phyloP scores from a whole-genome alignment of 176 grass and related monocot species.

The Oryza longistaminata region DNA sequence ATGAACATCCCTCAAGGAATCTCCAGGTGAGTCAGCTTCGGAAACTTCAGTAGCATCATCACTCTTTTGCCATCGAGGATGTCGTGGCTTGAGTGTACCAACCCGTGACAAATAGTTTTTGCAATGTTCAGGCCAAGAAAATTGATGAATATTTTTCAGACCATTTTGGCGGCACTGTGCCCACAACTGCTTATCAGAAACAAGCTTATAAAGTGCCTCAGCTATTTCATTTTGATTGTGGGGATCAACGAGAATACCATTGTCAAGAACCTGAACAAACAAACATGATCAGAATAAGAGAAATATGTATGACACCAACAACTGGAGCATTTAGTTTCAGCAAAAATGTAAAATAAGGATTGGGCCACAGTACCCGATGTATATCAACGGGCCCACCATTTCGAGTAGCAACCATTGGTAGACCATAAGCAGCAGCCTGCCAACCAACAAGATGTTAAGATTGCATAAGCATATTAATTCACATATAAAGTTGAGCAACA shows the following conservation, averaged over 20 bases:
- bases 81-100: conserved; percentile 52
- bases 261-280: conserved; percentile 68
- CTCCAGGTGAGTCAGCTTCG: conserved; percentile 54
- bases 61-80: conserved; percentile 63
- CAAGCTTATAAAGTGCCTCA: conserved; percentile 76
- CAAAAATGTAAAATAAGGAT: conserved; percentile 20
- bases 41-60: conserved; percentile 55
- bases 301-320: conserved; percentile 30
- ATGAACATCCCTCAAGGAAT: conserved; percentile 69
- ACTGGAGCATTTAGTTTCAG: conserved; percentile 22
- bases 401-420: conserved; percentile 80
- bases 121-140: conserved; percentile 90
- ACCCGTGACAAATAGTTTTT: conserved; percentile 73
- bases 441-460: conserved; percentile 35
- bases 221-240: conserved; percentile 83
- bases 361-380: conserved; percentile 49
- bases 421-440: conserved; percentile 87
- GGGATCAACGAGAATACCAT: conserved; percentile 84
- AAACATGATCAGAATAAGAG: conserved; percentile 19
- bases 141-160: conserved; percentile 76
- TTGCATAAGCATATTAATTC: conserved; percentile 24
- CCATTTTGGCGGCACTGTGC: conserved; percentile 63
- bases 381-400: conserved; percentile 90
- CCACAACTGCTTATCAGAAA: conserved; percentile 80
- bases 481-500: conserved; percentile 1